A percentile compares a stretch with the other conserved stretches of the same genome.
These are phyloP conservation scores for Ganoderma meredithae DNA, from an alignment of 1,284 basidiomycete species.

Conservation along the genomic window DNA sequence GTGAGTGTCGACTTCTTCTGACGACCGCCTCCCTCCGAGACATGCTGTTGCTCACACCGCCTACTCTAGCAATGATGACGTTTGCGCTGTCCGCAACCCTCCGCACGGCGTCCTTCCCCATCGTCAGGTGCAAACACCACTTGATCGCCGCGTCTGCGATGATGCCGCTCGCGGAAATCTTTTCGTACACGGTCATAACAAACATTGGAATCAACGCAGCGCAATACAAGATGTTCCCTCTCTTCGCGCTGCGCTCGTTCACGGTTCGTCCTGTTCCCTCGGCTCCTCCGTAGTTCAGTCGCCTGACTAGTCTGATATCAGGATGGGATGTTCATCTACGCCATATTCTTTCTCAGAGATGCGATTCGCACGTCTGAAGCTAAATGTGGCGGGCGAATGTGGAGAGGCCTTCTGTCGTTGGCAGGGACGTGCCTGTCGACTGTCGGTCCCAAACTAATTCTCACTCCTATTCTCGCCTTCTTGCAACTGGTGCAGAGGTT, in stretches of 20 bases:
- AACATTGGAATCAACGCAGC: not conserved
- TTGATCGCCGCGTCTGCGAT: not conserved
- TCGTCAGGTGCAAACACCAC: not conserved
- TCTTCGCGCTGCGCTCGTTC: not conserved
- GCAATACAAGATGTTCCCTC: not conserved
- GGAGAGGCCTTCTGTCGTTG: not conserved
- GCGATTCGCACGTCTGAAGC: not conserved
- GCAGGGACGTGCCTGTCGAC: not conserved
- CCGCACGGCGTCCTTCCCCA: slow-evolving; percentile 1
- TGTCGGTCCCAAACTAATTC: not conserved
- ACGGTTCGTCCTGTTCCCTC: not conserved
- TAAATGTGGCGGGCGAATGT: not conserved
- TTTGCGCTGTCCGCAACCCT: not conserved
- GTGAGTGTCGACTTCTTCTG: not conserved
- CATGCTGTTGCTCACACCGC: not conserved
- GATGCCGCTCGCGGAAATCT: not conserved
- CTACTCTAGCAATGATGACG: not conserved
- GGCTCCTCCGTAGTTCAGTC: not conserved
- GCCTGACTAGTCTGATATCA: not conserved
- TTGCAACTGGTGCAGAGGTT: not conserved
- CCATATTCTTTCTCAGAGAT: not conserved
- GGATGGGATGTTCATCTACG: not conserved
- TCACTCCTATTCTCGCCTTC: not conserved
- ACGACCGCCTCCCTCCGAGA: not conserved
- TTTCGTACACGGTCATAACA: not conserved